phyloP scores from a whole-genome alignment of 192 early-diverging fungal species.

The Gaertneriomyces semiglobifer region DNA sequence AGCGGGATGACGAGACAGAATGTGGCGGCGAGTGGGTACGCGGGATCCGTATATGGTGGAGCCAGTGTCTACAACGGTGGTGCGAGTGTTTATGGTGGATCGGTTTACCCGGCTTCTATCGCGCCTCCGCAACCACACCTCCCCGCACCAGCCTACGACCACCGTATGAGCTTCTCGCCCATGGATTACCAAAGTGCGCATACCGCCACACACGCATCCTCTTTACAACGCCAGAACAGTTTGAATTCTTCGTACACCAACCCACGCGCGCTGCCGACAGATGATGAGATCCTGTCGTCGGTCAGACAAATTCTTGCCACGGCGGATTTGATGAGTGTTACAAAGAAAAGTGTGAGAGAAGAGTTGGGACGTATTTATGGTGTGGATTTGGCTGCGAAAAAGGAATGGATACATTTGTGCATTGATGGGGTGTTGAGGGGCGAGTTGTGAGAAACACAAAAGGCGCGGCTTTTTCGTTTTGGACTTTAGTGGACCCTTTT shows the following conservation, averaged over 20 bases:
- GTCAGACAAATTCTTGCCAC: slow-evolving; percentile 75
- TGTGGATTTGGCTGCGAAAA: slow-evolving; percentile 74
- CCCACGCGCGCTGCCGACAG: slow-evolving; percentile 37
- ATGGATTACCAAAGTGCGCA: too few relatives aligned
- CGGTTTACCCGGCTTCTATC: slow-evolving; percentile 33
- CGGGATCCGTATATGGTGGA: slow-evolving; percentile 35
- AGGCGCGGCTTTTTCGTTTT: not conserved
- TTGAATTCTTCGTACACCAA: not conserved
- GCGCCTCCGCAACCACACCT: not conserved
- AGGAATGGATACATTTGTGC: slow-evolving; percentile 86
- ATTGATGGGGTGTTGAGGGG: slow-evolving; percentile 67
- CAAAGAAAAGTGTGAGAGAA: slow-evolving; percentile 93
- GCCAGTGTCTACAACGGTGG: slow-evolving; percentile 20
- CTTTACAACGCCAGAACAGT: too few relatives aligned
- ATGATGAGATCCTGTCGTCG: slow-evolving; percentile 47
- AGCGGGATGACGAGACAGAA: slow-evolving; percentile 9
- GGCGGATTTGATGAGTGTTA: slow-evolving; percentile 94
- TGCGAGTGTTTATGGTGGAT: slow-evolving; percentile 24
- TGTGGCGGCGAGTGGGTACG: slow-evolving; percentile 21
- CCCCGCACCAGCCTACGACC: slow-evolving; percentile 20
- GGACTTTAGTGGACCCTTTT: not conserved
- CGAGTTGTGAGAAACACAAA: slow-evolving; percentile 36
- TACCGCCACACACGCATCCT: slow-evolving; percentile 16
- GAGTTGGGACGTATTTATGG: slow-evolving; percentile 74
- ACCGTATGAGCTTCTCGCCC: not conserved